phyloP scores from a whole-genome alignment of 2,329 filamentous ascomycete species.

The Pseudogymnoascus sp. region DNA sequence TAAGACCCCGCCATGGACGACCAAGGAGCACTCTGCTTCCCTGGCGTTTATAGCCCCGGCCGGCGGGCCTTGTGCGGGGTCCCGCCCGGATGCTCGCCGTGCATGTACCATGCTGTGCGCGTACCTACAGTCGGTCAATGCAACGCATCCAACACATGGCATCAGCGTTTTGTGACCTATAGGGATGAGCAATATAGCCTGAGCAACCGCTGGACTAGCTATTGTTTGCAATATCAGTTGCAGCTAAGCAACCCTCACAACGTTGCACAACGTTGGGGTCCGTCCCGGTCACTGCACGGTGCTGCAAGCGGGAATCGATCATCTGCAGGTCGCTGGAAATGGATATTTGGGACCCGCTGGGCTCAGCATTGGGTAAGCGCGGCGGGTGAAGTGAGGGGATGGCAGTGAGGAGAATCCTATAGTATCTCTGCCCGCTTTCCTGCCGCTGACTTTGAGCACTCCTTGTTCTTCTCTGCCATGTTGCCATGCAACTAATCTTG shows the following conservation, averaged over 20 bases:
- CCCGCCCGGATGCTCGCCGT: neutral
- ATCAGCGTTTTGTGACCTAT: neutral
- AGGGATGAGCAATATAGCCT: neutral
- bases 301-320: conserved; percentile 6
- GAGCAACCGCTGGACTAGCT: neutral
- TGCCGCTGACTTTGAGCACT: neutral
- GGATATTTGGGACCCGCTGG: neutral
- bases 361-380: neutral
- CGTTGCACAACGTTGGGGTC: neutral
- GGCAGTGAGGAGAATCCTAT: neutral
- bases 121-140: conserved; percentile 8
- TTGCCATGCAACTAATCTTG: neutral
- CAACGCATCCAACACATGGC: conserved; percentile 6
- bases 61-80: neutral
- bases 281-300: neutral
- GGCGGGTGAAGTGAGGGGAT: neutral
- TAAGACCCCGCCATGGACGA: neutral
- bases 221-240: neutral
- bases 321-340: neutral
- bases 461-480: neutral
- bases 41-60: neutral
- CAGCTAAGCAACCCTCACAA: neutral
- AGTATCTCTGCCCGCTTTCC: neutral
- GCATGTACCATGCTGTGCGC: conserved; percentile 5
- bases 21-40: neutral